Evolutionary conservation across 2,329 filamentous ascomycete species (phyloP).

Genomic region (Aspergillus sp.): DNA sequence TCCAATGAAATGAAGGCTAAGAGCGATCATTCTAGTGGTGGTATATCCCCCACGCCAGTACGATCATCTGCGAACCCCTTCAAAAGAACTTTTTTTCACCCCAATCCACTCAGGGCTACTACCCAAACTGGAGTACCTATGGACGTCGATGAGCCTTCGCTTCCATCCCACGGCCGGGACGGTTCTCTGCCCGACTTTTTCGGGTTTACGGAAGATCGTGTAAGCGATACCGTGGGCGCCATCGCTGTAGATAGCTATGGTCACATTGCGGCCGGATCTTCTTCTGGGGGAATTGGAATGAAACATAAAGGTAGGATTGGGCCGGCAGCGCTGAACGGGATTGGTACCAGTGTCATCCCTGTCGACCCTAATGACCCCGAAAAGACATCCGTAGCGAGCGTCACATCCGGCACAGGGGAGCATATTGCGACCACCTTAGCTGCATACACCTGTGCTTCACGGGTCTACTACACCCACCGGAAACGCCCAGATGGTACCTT

Average conservation of each 20-base stretch:
- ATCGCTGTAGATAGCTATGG: slow-evolving; percentile 87
- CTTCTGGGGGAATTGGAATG: slow-evolving; percentile 97
- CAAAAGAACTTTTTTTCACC: not conserved
- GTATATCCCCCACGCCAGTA: not conserved
- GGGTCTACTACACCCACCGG: slow-evolving; percentile 71
- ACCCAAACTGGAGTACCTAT: not conserved
- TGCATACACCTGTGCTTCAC: slow-evolving; percentile 79
- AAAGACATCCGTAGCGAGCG: slow-evolving; percentile 70
- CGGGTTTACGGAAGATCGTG: slow-evolving; percentile 50
- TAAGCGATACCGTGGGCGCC: slow-evolving; percentile 93
- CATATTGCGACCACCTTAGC: slow-evolving; percentile 97
- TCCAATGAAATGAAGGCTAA: not conserved
- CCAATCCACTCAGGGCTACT: slow-evolving; percentile 2
- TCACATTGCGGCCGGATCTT: slow-evolving; percentile 89
- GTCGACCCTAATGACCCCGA: slow-evolving; percentile 68
- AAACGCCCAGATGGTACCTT: slow-evolving; percentile 61
- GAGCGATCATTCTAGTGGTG: not conserved
- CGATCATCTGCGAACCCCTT: not conserved
- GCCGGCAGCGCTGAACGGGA: slow-evolving; percentile 86
- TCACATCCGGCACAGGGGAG: slow-evolving; percentile 93
- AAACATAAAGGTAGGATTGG: slow-evolving; percentile 91
- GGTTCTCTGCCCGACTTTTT: not conserved
- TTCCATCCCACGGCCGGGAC: not conserved
- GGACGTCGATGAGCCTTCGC: not conserved
- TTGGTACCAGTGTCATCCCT: slow-evolving; percentile 88